Percentiles rank a stretch among this genome's conserved stretches.
phyloP scores from a whole-genome alignment of 805 yeast species.

The Ogataea ganodermae region DNA sequence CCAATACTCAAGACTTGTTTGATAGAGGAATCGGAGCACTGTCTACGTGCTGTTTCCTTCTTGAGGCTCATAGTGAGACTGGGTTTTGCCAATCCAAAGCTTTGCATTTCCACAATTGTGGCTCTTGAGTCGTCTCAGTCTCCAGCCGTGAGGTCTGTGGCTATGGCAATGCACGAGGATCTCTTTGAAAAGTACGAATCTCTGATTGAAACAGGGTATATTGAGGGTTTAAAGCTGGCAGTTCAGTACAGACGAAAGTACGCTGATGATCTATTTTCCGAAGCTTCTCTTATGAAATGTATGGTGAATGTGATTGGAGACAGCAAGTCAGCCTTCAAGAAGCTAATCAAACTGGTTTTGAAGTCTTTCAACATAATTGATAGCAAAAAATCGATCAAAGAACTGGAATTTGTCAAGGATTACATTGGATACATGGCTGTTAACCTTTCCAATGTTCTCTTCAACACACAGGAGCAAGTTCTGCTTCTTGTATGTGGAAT shows the following conservation, averaged over 20 bases:
- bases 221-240: constrained; percentile 62
- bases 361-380: constrained; percentile 34
- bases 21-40: constrained; percentile 42
- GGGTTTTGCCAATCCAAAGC: constrained; percentile 76
- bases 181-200: constrained; percentile 70
- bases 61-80: constrained; percentile 56
- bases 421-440: constrained; percentile 38
- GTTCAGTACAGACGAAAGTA: constrained; percentile 42
- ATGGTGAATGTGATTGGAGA: constrained; percentile 46
- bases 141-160: constrained; percentile 45
- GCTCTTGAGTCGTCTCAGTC: constrained; percentile 63
- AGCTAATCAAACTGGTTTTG: constrained; percentile 40
- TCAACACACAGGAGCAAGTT: constrained; percentile 53
- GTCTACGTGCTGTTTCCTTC: constrained; percentile 55
- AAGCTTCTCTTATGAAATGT: constrained; percentile 38
- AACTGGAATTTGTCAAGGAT: constrained; percentile 22
- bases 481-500: constrained; percentile 44
- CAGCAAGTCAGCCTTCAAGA: constrained; percentile 42
- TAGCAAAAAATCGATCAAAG: constrained; percentile 15
- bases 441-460: constrained; percentile 43
- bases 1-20: constrained; percentile 52
- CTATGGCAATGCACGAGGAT: constrained; percentile 53
- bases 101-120: constrained; percentile 66
- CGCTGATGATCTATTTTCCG: constrained; percentile 30
- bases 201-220: constrained; percentile 63